Evolutionary conservation across 192 early-diverging fungal genomes (phyloP), one percentile per base, ranked within the genome.

Genomic region (Backusella psychrophila): DNA sequence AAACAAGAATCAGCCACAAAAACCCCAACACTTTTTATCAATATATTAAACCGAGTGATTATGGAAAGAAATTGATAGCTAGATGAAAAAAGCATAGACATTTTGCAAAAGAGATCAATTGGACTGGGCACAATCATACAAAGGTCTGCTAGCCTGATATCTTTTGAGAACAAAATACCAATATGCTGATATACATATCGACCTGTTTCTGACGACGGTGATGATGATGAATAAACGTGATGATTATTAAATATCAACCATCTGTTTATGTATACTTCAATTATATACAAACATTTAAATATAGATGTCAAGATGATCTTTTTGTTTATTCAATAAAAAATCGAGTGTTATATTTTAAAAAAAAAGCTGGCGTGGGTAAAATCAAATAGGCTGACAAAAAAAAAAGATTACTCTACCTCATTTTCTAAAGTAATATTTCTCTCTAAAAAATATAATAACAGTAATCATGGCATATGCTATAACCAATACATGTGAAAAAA

Each of bases 41-140:
- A 93, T 95, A 95, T 81, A 49, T 96, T 53, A 94, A 95, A 76
- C 84, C 97, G 82, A 91, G 97, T 70, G 96, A 99, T 72, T 91
- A 94, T 84, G 96, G 95, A 39, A 93, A 94, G 74, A 90, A 96
- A 68, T 88, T 99, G 46, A 86, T 99, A 75, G 93, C 84, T 71
- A 90, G 89, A 33, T 33, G 41, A 90, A 95, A 46, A 99, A 97
- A 82, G 96, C 33, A 33, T 33, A 33, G 33, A 33, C 3, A 2
- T 33, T 3, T 33, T 33, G 33, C 86, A 85, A 69, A 79, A 77
- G 67, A 77, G 78, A n/a, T 77, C 84, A 3, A 77, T 79, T 3
- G 85, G 81, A 6, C 75, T 79, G 9, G 86, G 80, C 12, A 73
- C 80, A 33, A 69, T 84, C 29, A 78, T 87, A 69, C 81, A 85